Conservation (phyloP, 148 eudicot genomes). For the Rhododendron vialii region DNA sequence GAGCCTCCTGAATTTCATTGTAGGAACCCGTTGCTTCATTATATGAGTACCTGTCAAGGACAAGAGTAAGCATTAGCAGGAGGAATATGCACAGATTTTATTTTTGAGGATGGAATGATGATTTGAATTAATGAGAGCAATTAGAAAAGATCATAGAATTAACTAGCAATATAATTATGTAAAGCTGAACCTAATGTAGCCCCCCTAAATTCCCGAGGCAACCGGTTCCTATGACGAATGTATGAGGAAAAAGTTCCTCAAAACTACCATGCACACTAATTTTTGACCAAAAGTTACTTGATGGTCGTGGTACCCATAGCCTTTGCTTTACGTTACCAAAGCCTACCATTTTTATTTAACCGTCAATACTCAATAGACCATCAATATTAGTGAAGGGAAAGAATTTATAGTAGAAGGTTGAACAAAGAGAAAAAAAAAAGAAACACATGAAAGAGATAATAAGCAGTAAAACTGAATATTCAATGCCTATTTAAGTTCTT, state of each 20-base stretch:
- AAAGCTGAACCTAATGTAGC: not conserved
- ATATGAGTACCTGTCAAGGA: conserved; percentile 59
- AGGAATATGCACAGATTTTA: not conserved
- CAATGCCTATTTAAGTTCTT: not conserved
- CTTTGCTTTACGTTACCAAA: not conserved
- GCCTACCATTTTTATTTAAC: not conserved
- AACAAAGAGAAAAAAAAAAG: not conserved
- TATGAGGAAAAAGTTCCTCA: not conserved
- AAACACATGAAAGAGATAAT: not conserved
- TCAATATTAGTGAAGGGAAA: not conserved
- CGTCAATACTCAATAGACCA: not conserved
- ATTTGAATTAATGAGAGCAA: not conserved
- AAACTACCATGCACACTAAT: not conserved
- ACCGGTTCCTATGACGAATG: not conserved
- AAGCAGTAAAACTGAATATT: not conserved
- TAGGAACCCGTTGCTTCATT: conserved; percentile 57
- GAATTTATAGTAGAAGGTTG: not conserved
- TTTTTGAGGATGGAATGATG: not conserved
- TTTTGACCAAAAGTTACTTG: not conserved
- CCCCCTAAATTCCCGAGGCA: not conserved
- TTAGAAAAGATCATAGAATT: not conserved
- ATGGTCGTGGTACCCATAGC: not conserved
- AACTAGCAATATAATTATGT: not conserved
- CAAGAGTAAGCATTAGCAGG: not conserved
- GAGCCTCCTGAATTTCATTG: conserved; percentile 49